These are phyloP conservation scores for Citrus inodora DNA, from an alignment of 345 rosid genomes.

Conservation along the genomic window DNA sequence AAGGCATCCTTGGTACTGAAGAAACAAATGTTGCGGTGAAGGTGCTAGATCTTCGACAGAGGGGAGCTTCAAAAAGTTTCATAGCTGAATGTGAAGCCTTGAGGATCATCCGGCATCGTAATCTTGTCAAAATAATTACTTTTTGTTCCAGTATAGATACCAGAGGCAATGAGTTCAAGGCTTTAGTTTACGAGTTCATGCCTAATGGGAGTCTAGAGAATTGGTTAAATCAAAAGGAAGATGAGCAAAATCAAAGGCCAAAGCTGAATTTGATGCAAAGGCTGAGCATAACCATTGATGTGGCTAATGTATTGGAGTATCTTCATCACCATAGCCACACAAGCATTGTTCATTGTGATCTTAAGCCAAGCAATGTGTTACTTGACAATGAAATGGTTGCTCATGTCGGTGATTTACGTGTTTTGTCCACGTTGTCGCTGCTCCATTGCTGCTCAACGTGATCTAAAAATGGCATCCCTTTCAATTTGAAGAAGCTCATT, in stretches of 20 bases:
- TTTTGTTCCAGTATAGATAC: constrained; percentile 21
- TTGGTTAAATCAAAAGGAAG: constrained; percentile 16
- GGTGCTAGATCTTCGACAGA: constrained; percentile 22
- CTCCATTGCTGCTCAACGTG: too few species aligned
- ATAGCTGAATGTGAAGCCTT: constrained; percentile 25
- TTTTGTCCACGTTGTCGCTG: too few species aligned
- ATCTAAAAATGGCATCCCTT: too few species aligned
- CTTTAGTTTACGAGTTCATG: constrained; percentile 28
- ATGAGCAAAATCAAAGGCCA: not conserved
- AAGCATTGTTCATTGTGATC: constrained; percentile 29
- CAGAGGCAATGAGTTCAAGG: constrained; percentile 26
- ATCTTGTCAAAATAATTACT: constrained; percentile 19
- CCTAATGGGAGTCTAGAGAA: constrained; percentile 22
- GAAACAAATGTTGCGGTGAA: constrained; percentile 18
- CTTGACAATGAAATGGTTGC: constrained; percentile 27
- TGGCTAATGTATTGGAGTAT: constrained; percentile 29
- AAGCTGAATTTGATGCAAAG: constrained; percentile 13
- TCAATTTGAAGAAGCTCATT: too few species aligned
- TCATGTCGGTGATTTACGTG: constrained; percentile 25
- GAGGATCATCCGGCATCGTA: constrained; percentile 20
- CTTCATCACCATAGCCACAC: constrained; percentile 26
- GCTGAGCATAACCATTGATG: constrained; percentile 26
- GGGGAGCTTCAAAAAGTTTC: constrained; percentile 25
- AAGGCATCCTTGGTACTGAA: constrained; percentile 12
- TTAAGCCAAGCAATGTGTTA: constrained; percentile 33